Evolutionary conservation across 1,284 basidiomycete genomes (phyloP).

Genomic region (Sporisorium reilianum): DNA sequence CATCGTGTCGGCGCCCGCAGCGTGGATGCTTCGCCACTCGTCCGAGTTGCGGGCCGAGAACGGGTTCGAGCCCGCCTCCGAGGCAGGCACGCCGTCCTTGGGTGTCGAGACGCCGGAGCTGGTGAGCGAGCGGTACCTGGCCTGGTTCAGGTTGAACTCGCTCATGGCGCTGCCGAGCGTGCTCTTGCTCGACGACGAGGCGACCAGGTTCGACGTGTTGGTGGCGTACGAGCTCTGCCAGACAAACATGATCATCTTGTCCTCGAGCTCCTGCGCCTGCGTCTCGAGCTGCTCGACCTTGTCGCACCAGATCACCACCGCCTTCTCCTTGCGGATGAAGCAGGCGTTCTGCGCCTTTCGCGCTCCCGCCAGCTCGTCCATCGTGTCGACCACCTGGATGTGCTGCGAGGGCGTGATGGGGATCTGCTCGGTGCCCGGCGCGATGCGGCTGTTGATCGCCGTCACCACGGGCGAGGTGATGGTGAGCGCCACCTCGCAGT

Average conservation of each 20-base stretch:
- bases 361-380: slow-evolving; percentile 76
- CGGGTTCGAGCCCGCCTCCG: slow-evolving; percentile 21
- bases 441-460: slow-evolving; percentile 73
- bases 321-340: slow-evolving; percentile 81
- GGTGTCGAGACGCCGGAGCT: not conserved
- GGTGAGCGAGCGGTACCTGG: slow-evolving; percentile 14
- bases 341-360: slow-evolving; percentile 87
- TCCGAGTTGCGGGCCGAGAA: slow-evolving; percentile 22
- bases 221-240: slow-evolving; percentile 72
- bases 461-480: slow-evolving; percentile 84
- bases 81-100: slow-evolving; percentile 3
- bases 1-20: not conserved
- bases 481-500: slow-evolving; percentile 84
- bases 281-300: slow-evolving; percentile 72
- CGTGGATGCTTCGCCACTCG: slow-evolving; percentile 3
- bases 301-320: slow-evolving; percentile 82
- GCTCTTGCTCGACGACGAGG: not conserved
- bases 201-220: slow-evolving; percentile 16
- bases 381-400: slow-evolving; percentile 71
- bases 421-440: slow-evolving; percentile 66
- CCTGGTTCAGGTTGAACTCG: slow-evolving; percentile 34
- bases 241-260: slow-evolving; percentile 82
- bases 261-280: slow-evolving; percentile 75
- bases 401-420: slow-evolving; percentile 50
- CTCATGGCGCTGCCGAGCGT: not conserved